Evolutionary conservation across 2,329 filamentous ascomycete species (phyloP).

Genomic region (Fusarium phyllophilum): DNA sequence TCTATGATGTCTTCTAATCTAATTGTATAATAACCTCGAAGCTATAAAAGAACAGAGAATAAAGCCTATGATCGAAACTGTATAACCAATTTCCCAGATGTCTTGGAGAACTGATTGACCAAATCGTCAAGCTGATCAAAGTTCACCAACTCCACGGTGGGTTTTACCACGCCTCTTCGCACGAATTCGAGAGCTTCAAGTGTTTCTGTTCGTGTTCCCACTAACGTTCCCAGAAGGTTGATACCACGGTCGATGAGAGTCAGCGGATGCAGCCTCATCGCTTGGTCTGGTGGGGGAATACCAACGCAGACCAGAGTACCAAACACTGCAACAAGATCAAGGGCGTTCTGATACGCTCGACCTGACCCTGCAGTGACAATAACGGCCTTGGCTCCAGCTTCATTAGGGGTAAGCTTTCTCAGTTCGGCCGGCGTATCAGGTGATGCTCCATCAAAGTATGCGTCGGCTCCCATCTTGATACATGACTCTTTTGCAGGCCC

Average conservation of each 20-base stretch:
- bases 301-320: slow-evolving; percentile 54
- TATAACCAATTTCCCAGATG: slow-evolving; percentile 10
- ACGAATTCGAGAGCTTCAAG: slow-evolving; percentile 56
- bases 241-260: slow-evolving; percentile 50
- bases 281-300: slow-evolving; percentile 45
- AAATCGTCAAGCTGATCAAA: slow-evolving; percentile 5
- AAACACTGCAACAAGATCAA: slow-evolving; percentile 45
- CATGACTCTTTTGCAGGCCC: slow-evolving; percentile 47
- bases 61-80: background rate
- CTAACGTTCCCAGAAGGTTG: slow-evolving; percentile 48
- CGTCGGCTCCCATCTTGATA: slow-evolving; percentile 48
- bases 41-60: background rate
- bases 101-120: background rate
- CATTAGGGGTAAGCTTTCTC: background rate
- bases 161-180: slow-evolving; percentile 23
- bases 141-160: background rate
- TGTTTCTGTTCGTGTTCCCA: slow-evolving; percentile 52
- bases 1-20: background rate
- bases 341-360: slow-evolving; percentile 48
- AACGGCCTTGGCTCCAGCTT: slow-evolving; percentile 37
- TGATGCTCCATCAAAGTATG: slow-evolving; percentile 49
- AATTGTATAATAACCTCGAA: background rate
- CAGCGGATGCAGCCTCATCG: slow-evolving; percentile 48
- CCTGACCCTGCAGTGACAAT: slow-evolving; percentile 47
- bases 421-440: background rate